These are phyloP conservation scores for Castanospermum australe DNA, from an alignment of 306 rosid genomes.

Conservation along the genomic window DNA sequence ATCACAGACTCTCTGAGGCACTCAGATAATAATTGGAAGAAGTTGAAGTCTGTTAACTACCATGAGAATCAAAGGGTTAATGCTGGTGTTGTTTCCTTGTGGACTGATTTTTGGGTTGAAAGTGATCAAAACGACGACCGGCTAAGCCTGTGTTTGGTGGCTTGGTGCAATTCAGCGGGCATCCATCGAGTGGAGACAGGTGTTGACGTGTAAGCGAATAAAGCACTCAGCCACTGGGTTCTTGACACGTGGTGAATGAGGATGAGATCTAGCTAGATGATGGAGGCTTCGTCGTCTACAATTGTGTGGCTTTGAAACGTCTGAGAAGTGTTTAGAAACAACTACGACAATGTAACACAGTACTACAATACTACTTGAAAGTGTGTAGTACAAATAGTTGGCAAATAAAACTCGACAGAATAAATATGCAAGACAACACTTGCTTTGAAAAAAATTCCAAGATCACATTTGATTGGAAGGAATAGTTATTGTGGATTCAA, in stretches of 20 bases:
- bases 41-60: background rate
- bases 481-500: too few relatives aligned
- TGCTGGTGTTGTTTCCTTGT: background rate
- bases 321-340: background rate
- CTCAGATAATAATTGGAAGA: constrained; percentile 28
- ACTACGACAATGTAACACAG: background rate
- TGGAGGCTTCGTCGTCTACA: background rate
- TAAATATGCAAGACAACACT: too few relatives aligned
- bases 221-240: background rate
- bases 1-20: background rate
- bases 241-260: background rate
- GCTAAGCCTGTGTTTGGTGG: background rate
- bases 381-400: background rate
- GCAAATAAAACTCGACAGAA: too few relatives aligned
- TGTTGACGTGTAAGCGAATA: constrained; percentile 1
- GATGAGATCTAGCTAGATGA: background rate
- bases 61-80: constrained; percentile 8
- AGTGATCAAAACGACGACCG: background rate
- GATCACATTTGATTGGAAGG: too few relatives aligned
- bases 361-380: background rate
- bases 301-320: constrained; percentile 18
- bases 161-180: background rate
- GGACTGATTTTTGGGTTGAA: background rate
- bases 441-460: too few relatives aligned
- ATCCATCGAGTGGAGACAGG: background rate